Base-by-base conservation (phyloP, 495 filamentous ascomycete species). In the Aspergillus asperescens region DNA sequence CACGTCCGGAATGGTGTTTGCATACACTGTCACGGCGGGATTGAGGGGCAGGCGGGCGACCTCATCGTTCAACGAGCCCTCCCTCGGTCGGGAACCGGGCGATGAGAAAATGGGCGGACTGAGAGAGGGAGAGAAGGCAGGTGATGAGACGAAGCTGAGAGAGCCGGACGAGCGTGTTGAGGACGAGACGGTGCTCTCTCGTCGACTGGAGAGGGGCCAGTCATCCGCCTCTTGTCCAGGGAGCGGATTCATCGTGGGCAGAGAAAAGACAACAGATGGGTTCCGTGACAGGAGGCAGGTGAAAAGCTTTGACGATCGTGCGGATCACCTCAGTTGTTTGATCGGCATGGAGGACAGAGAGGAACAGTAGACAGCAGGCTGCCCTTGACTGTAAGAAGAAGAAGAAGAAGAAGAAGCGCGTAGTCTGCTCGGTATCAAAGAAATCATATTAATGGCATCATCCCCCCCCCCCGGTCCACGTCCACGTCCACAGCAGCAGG, bases 1-100 rank as follows among this genome's bases (percentile, higher is more conserved):
- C 18, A 4, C 6, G 13, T 15, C 7, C 20, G 15, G 24, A 10
- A 9, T 9, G 13, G 13, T 18, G 8, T 27, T 6, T 5, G 61
- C 72, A 16, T 52, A 76, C 71, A 74, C 66, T 5, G 72, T 72
- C 58, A 76, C 69, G 13, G 61, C 58, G 4, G 69, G 66, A 46
- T 62, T 65, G 22, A 76, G 51, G 42, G 68, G 48, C 0, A 76
- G 50, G 9, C 71, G 65, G 19, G 68, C 59, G 3, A 72, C 65
- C 27, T 72, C 70, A 29, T 73, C 71, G 38, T 67, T 66, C 9
- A 66, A 19, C 29, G 63, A 62, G 18, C 66, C 56, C 40, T 71
- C 66, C 27, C 69, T 59, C 32, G 67, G 67, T 42, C 59, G 62
- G 39, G 66, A 62, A 5, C 62, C 65, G 7, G 66, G 63, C 8